Base-by-base conservation (phyloP, 805 yeast genomes). In the Starmerella roubikii region DNA sequence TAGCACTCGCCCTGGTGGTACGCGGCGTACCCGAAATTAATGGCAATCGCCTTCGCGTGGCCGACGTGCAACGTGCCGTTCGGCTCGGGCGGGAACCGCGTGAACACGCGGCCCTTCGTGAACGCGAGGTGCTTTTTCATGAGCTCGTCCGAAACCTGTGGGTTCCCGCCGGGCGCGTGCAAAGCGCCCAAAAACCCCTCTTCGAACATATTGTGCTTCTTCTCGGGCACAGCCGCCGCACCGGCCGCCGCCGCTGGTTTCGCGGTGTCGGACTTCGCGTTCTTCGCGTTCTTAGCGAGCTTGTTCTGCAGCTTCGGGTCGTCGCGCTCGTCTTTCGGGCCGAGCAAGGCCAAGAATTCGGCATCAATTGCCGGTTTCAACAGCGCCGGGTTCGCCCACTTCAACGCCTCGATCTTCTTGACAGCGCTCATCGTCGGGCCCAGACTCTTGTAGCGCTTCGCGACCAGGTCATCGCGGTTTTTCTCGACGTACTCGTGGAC, bases 1-100 rank as follows among this genome's bases (percentile, higher is more conserved):
- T 85, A 84, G 61, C 98, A 91, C 38, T 72, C 68, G 47, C 99
- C 99, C 45, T 73, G 70, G 58, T 85, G 68, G 62, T 66, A 78
- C 56, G 80, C 78, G 30, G 98, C 98, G 60, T 69, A 91, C n/a
- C 99, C 99, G 61, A 91, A 91, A 59, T 91, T 86, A 39, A 88
- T 95, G 74, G 91, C 81, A 57, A 91, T 88, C 37, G 98, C 98
- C 64, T 91, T 91, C 30, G 94, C 80, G 57, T 91, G 99, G 32
- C 99, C 98, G 59, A 91, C 88, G 59, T 91, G 98, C 55, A 91
- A 69, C 57, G 76, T 91, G 51, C 98, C 98, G 62, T 93, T 88
- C 30, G 98, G 98, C 64, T 91, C 98, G 5, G 98, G 98, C 34
- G 99, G 99, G 64, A 91, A 91, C 58, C 99, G 75, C 3, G 98